Base-by-base conservation (phyloP, 805 yeast species). In the Maudiozyma barnettii region DNA sequence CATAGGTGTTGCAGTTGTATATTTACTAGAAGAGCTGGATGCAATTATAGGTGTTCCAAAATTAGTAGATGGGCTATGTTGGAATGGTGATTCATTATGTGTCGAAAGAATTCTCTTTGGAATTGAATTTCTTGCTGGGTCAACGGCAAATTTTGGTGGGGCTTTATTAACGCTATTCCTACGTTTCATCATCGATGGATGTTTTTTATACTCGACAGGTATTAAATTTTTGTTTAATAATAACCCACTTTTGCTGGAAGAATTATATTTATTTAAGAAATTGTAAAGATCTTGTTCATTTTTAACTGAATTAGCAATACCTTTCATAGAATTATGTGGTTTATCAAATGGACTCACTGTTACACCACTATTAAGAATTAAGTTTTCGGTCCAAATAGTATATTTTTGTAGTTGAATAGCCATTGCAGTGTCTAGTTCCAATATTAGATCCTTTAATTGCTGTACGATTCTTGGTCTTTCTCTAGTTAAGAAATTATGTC, bases 381-480 rank as follows among this genome's bases (percentile, higher is more conserved):
- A 73, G 19, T 87, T 85, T 66, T 91, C 98, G 45, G 81, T 78
- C 74, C 87, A 84, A 29, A 91, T 85, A 3, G 97, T 82, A 64
- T 83, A 91, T 60, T 89, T 88, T 57, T 86, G 91, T 47, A 93
- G 70, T 65, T 91, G 96, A 45, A 90, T 78, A 51, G 87, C 79
- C 73, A 91, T 70, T 9, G 97, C 98, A 43, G 87, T 79, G 65
- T 93, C 98, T 60, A 87, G 75, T 65, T 91, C 97, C 52, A 90
- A 70, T 48, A 89, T 81, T 52, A 88, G 70, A 60, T 85, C 82
- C 60, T 82, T 84, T 51, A 93, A 72, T 52, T 79, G 81, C 50
- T 78, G 76, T 5, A 87, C 79, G 37, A 78, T 76, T 48, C 76
- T 79, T 7, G 98, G 99, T 55, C 99, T 77, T 59, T 83, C 84